A percentile compares a stretch with the other conserved stretches of the same genome.
These are phyloP conservation scores for Neonectria punicea DNA, from an alignment of 2,329 filamentous ascomycete genomes.

Conservation along the genomic window DNA sequence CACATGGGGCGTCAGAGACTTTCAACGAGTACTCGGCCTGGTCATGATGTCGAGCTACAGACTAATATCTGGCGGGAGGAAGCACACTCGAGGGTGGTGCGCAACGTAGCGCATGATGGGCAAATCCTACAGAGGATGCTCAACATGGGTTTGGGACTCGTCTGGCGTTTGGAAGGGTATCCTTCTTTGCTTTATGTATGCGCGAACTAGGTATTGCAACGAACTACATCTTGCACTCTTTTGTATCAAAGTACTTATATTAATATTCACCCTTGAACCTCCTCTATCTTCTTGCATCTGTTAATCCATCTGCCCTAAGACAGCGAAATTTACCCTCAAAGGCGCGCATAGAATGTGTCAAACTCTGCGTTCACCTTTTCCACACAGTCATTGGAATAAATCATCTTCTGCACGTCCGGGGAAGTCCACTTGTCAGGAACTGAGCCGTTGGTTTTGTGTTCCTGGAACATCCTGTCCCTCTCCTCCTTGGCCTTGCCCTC, in stretches of 20 bases:
- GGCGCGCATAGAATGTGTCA: constrained; percentile 33
- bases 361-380: constrained; percentile 51
- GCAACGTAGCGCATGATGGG: constrained; percentile 29
- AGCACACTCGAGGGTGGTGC: constrained; percentile 12
- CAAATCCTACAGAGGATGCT: constrained; percentile 8
- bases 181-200: constrained; percentile 26
- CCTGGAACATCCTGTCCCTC: constrained; percentile 66
- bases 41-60: not conserved
- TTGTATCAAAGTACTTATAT: constrained; percentile 8
- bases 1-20: not conserved
- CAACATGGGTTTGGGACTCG: constrained; percentile 11
- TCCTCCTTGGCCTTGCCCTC: constrained; percentile 69
- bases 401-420: constrained; percentile 73
- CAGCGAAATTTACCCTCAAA: constrained; percentile 3
- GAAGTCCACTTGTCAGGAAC: constrained; percentile 77
- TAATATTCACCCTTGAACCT: constrained; percentile 12
- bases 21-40: not conserved
- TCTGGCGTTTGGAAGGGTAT: constrained; percentile 36
- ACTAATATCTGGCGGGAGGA: not conserved
- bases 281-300: not conserved
- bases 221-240: constrained; percentile 7
- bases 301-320: not conserved
- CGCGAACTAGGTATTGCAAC: not conserved
- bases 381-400: constrained; percentile 72
- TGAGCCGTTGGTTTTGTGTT: constrained; percentile 59